Base-by-base conservation (phyloP, 1,284 basidiomycete genomes). In the Apiotrichum laibachii region DNA sequence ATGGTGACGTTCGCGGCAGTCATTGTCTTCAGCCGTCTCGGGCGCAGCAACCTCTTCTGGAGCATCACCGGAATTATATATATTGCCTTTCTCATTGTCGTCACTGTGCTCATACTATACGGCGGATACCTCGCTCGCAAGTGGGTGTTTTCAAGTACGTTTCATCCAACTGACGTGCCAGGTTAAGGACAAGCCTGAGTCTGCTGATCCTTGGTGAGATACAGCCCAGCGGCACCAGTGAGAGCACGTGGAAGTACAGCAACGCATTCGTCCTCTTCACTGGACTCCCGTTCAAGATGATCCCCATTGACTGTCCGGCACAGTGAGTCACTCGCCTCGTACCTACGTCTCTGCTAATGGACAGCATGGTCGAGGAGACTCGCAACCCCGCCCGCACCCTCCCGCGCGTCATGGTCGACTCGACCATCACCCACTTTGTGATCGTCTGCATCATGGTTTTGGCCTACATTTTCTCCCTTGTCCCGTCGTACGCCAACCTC, bases 371-470 rank as follows among this genome's bases (percentile, higher is more conserved):
- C 11, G 51, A 53, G 42, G 51, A 53, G 54, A 77, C 75, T 21
- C 65, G 70, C 46, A 72, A 73, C 53, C 75, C 75, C 5, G 68
- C 71, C 19, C 49, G 72, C 43, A 72, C 71, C 40, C 73, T 77
- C 0, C 75, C 75, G 18, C 71, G 72, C 40, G 75, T 72, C 13
- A 73, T 75, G 71, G 55, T 67, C 16, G 61, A 59, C 9, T 66
- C 72, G 2, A 66, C 72, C 47, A 57, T 70, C 16, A 45, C 64
- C 12, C 53, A n/a, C 26, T 43, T 31, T 31, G 26, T 31, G 26
- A 31, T 31, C 26, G 26, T 31, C 7, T 31, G 7, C 26, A 31
- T 31, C 26, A 4, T 3, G 4, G 26, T 31, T 7, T 4, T 31
- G 7, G 7, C 7, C 26, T 31, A 31, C 26, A 31, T 7, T 3